Evolutionary conservation across 2,329 filamentous ascomycete species (phyloP), one percentile per base, ranked within the genome.

Genomic region (Aphanoascus verrucosus): DNA sequence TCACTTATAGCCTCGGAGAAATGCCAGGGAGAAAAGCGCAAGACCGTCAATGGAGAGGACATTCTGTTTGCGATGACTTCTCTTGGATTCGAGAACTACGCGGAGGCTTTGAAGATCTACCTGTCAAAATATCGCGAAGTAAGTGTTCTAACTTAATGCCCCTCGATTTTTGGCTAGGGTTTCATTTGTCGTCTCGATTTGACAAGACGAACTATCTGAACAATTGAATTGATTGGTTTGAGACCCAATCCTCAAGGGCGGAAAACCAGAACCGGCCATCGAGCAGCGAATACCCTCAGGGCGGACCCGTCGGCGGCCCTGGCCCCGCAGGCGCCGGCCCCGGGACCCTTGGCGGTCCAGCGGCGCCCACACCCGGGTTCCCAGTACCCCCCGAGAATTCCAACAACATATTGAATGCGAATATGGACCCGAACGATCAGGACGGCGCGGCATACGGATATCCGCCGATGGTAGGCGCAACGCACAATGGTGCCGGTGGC

Each of bases 31-130:
- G 93, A 98, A 72, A 98, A 98, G 78, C 83, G 93, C 64, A 98
- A 98, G 77, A 98, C 93, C 0, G 93, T 98, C 61, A 98, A 98
- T 66, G 93, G 93, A 62, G 93, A 98, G 72, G 93, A 98, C 65
- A 98, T 98, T 56, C 76, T 98, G 44, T 98, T 97, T 67, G 93
- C 93, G 57, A 98, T 98, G 93, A 97, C 91, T 6, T 98, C 93
- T 23, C 80, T 98, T 35, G 93, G 93, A 0, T 98, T 98, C 70
- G 93, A 98, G 72, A 98, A 98, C 73, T 98, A 98, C 68, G 86
- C 91, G 23, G 93, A 98, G 70, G 93, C 93, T 1, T 77, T 98
- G 55, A 98, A 98, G 73, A 96, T 98, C 62, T 98, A 98, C 69
- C 79, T 98, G 41, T 88, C 90, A 56, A 93, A 96, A 68, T 98